Base-by-base conservation (phyloP, 805 yeast species). In the Candida ascalaphidarum region DNA sequence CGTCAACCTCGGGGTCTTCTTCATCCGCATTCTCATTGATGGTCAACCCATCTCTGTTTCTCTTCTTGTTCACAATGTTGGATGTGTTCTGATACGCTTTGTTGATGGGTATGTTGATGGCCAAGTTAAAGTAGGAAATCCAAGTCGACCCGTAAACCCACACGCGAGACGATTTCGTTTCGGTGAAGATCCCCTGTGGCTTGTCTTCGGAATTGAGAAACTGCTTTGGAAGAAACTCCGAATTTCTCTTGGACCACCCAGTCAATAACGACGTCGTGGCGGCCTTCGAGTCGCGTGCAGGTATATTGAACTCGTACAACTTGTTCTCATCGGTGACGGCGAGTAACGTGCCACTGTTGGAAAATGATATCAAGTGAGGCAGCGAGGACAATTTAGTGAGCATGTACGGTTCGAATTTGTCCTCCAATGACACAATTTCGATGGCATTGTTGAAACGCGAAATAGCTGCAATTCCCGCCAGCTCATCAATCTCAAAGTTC, bases 141-240 rank as follows among this genome's bases (percentile, higher is more conserved):
- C 95, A 89, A 28, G 71, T 71, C 13, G 81, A 66, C 2, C 96
- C 94, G 72, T 83, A 86, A n/a, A 85, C 55, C 96, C 96, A 89
- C 11, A 81, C 58, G 31, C 72, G 64, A n/a, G n/a, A n/a, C 19
- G 57, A 44, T 3, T 50, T 45, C 7, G 50, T 51, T 29, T 74
- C 75, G 11, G 50, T 46, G 46, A 81, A 83, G 9, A 82, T 52
- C 11, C 95, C 96, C 34, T 72, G 66, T 31, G 94, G 77, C 41
- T 79, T 76, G 32, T 81, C 89, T 11, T 68, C 70, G 29, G 71
- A 58, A 25, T 32, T 35, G 11, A 65, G 46, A 36, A 81, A 76
- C 35, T 74, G 74, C 21, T 61, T 61, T 2, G 97, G 96, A 38
- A 86, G 54, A 32, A 71, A 65, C 29, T 81, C 92, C 11, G 84